Evolutionary conservation across 2,329 filamentous ascomycete species (phyloP), one percentile per base, ranked within the genome.

Genomic region (Aspergillus sp.): DNA sequence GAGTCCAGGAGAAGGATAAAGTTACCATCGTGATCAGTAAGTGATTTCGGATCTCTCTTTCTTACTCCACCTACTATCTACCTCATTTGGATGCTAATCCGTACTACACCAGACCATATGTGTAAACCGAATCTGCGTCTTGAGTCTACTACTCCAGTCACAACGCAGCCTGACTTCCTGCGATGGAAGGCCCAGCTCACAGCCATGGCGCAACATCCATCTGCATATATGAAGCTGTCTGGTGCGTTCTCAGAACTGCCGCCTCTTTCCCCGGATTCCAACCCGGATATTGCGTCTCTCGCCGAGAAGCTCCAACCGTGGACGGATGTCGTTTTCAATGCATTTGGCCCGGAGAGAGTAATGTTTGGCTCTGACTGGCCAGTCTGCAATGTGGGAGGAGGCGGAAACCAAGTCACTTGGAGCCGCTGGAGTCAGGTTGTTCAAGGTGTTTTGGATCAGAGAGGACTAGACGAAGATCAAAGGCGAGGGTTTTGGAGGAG

Each of bases 351-450:
- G 0, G 71, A 79, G 20, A 82, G 91, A 62, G 82, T 95, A 70
- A 92, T 98, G 88, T 97, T 95, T 74, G 93, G 89, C 22, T 93
- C 89, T 62, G 92, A 97, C 74, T 98, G 93, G 93, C 93, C 93
- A 2, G 88, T 97, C 1, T 96, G 91, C 76, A 93, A 91, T 61
- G 77, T 91, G 34, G 84, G 84, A 0, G 83, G 83, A 2, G 81
- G 81, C 0, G 75, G 74, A 1, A 80, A 80, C 42, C 77, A 81
- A 48, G 74, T 79, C 20, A 86, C 89, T 32, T 96, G 92, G 91
- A 76, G 78, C 36, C 84, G 88, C 65, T 97, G 93, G 93, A 84
- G 80, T 62, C 80, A 79, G 18, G 79, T 95, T 1, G 89, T 96
- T 17, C 84, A 88, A 61, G 79, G 79, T 62, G 80, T 90, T 65